Evolutionary conservation across 352 stramenopile species (phyloP), one percentile per base, ranked within the genome.

Genomic region (Globisporangium acanthophoron): DNA sequence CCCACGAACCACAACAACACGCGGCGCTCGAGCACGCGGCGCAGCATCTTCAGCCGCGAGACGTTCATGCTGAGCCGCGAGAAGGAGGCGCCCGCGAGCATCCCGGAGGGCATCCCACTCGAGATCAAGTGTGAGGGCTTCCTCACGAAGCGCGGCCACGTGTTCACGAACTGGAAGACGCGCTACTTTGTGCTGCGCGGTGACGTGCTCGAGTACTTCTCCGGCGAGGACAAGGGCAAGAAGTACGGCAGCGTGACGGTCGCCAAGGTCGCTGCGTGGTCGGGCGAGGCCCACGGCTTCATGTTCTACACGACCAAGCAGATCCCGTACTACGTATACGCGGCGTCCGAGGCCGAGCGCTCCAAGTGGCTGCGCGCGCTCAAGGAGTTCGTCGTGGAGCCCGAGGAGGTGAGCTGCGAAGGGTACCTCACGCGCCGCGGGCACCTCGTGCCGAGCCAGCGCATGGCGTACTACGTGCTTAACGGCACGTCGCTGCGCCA

Each of bases 291-390:
- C 8, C 85, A 94, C 49, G 85, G 85, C 31, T 96, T 96, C 60
- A 96, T 94, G 87, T 96, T 96, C 51, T 92, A 92, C 67, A 96
- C 87, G 27, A 84, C 76, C 39, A 94, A 96, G 66, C 85, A 94
- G 65, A 88, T 94, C 13, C 83, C 87, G 7, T 96, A 94, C 66
- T 96, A 94, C 51, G 87, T 96, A 41, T 96, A 94, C 62, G 87
- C 87, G 11, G 80, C 83, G 31, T 93, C 85, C 3, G 86, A 94
- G 48, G 64, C 61, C 5, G 85, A 96, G 59, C 72, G 84, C 0
- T 74, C 73, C 37, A 88, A 82, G 52, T 96, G 87, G 87, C 57
- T 96, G 46, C 79, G 85, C 51, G 87, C 85, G 41, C 58, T 96
- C 20, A 87, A 88, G 56, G 85, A 95, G 40, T 94, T 90, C 59